A percentile compares a stretch with the other conserved stretches of the same genome.
Conservation (phyloP, 148 eudicot genomes). For the Rhododendron ovatum region DNA sequence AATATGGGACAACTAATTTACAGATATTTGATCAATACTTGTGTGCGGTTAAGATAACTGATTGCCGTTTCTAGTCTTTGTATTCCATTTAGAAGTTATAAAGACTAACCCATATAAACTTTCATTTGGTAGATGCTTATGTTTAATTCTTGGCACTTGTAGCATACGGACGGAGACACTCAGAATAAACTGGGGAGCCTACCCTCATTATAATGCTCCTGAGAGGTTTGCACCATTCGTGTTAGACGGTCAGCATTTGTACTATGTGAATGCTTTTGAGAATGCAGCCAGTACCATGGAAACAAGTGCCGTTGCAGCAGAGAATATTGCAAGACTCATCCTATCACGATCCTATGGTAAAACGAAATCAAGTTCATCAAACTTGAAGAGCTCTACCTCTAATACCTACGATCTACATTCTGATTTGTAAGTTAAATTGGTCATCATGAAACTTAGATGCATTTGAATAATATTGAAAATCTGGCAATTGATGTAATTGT, state of each 20-base stretch:
- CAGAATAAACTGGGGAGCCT: constrained; percentile 84
- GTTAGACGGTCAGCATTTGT: constrained; percentile 69
- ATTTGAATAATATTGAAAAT: neutral
- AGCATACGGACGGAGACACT: constrained; percentile 67
- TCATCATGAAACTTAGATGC: neutral
- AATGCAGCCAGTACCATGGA: constrained; percentile 97
- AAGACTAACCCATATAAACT: neutral
- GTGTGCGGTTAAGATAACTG: neutral
- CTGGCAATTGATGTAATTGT: neutral
- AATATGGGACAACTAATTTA: neutral
- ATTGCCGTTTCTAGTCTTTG: neutral
- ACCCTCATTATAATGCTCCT: constrained; percentile 86
- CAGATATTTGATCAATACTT: neutral
- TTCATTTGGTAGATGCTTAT: neutral
- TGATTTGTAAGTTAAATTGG: constrained; percentile 30
- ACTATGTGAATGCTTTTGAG: constrained; percentile 93
- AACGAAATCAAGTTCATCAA: constrained; percentile 13
- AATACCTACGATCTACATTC: constrained; percentile 20
- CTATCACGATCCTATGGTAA: constrained; percentile 46
- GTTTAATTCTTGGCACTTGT: constrained; percentile 10
- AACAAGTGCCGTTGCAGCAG: constrained; percentile 90
- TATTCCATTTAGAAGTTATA: neutral
- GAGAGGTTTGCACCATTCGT: constrained; percentile 82
- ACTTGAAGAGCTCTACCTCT: constrained; percentile 24
- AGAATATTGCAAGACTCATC: constrained; percentile 81